Evolutionary conservation across 164 flowering plant genomes (phyloP).

Genomic region (Chimonanthus salicifolius): DNA sequence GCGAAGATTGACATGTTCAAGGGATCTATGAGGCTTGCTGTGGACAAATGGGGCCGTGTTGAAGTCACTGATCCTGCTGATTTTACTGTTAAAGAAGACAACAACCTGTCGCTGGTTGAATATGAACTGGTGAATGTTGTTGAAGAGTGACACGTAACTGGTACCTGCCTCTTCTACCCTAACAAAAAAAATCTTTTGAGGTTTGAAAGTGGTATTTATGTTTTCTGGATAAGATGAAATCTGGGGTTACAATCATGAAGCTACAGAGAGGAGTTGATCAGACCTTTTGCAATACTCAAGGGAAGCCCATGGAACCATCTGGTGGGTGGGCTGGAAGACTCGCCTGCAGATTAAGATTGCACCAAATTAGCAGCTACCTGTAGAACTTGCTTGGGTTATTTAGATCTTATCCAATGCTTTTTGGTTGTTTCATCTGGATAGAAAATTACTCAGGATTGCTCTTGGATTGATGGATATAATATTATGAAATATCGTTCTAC

Average conservation of each 20-base stretch:
- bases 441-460: neutral
- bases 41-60: constrained; percentile 39
- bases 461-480: neutral
- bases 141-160: constrained; percentile 19
- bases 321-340: neutral
- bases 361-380: neutral
- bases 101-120: constrained; percentile 32
- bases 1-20: constrained; percentile 37
- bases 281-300: neutral
- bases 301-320: neutral
- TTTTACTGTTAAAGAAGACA: constrained; percentile 32
- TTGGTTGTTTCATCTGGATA: neutral
- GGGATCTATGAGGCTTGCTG: constrained; percentile 41
- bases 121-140: constrained; percentile 32
- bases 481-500: neutral
- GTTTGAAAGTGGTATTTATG: neutral
- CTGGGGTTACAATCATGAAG: neutral
- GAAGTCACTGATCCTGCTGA: constrained; percentile 31
- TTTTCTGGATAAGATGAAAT: neutral
- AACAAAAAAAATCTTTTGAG: neutral
- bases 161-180: neutral
- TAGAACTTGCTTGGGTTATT: neutral
- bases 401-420: neutral
- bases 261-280: neutral
- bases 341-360: neutral